A percentile compares a stretch with the other conserved stretches of the same genome.
phyloP scores from a whole-genome alignment of 2,329 filamentous ascomycete species.

The Amauroascus verrucosus region DNA sequence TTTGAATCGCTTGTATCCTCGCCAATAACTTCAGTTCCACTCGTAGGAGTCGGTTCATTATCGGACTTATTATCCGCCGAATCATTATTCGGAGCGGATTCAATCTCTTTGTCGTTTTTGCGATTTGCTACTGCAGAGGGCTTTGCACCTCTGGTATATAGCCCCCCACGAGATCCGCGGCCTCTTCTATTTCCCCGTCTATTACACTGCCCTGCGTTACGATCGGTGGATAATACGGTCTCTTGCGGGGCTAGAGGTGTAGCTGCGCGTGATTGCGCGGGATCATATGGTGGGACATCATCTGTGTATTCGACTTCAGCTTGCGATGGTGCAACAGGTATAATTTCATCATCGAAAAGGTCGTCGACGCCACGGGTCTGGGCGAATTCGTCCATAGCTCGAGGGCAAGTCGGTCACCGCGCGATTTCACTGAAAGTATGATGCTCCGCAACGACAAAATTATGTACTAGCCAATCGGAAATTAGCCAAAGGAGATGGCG shows the following conservation, averaged over 20 bases:
- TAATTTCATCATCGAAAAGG: slow-evolving; percentile 43
- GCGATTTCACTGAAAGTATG: neutral
- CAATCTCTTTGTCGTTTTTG: neutral
- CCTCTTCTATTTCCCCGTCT: slow-evolving; percentile 5
- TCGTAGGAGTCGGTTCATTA: neutral
- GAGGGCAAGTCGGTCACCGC: neutral
- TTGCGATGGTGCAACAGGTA: slow-evolving; percentile 31
- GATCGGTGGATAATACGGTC: neutral
- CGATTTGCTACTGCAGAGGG: neutral
- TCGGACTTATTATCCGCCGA: neutral
- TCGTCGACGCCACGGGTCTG: slow-evolving; percentile 43
- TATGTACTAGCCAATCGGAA: no score
- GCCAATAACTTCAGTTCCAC: neutral
- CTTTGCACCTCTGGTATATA: neutral
- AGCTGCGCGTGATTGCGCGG: slow-evolving; percentile 15
- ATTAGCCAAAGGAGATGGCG: no score
- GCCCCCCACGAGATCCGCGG: slow-evolving; percentile 2
- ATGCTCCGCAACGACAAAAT: neutral
- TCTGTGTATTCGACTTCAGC: slow-evolving; percentile 16
- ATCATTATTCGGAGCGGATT: neutral
- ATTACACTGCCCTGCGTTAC: slow-evolving; percentile 5
- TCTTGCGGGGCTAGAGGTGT: slow-evolving; percentile 9
- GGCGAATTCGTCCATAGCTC: slow-evolving; percentile 38
- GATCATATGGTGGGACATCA: neutral
- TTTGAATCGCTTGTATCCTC: neutral